Percentiles rank a stretch among this genome's conserved stretches.
Evolutionary conservation across 495 filamentous ascomycete species (phyloP).

Genomic region (Tuber melanosporum): DNA sequence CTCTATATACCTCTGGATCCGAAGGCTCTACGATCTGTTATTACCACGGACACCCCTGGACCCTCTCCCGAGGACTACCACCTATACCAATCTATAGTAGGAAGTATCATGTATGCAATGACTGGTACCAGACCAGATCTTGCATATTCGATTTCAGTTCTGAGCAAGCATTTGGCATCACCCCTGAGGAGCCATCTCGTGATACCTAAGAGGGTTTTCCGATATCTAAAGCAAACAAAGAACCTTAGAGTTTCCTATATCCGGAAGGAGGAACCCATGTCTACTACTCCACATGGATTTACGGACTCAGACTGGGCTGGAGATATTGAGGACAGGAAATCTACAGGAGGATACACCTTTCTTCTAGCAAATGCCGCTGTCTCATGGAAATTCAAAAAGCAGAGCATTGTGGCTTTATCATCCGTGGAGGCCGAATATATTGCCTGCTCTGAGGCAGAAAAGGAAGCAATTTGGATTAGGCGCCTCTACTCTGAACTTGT

Average conservation of each 20-base stretch:
- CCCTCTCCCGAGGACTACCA: no score
- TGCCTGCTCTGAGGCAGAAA: conserved; percentile 5
- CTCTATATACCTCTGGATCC: no score
- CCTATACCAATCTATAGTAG: background rate
- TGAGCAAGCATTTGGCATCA: background rate
- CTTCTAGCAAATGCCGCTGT: no score
- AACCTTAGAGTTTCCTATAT: background rate
- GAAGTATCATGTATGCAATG: background rate
- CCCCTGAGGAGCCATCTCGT: background rate
- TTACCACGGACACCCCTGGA: fast-evolving
- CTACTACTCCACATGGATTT: no score
- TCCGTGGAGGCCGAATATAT: background rate
- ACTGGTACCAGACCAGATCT: background rate
- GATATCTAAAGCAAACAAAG: background rate
- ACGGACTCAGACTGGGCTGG: no score
- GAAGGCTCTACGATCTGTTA: no score
- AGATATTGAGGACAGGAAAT: no score
- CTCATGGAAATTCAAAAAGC: no score
- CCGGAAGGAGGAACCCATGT: fast-evolving
- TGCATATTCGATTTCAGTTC: background rate
- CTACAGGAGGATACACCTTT: no score
- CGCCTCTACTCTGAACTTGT: no score
- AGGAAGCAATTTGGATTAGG: background rate
- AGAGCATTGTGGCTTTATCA: background rate
- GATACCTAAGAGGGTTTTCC: background rate